Percentiles rank a stretch among this genome's conserved stretches.
Evolutionary conservation across 2,329 filamentous ascomycete species (phyloP).

Genomic region (Calonectria naviculata): DNA sequence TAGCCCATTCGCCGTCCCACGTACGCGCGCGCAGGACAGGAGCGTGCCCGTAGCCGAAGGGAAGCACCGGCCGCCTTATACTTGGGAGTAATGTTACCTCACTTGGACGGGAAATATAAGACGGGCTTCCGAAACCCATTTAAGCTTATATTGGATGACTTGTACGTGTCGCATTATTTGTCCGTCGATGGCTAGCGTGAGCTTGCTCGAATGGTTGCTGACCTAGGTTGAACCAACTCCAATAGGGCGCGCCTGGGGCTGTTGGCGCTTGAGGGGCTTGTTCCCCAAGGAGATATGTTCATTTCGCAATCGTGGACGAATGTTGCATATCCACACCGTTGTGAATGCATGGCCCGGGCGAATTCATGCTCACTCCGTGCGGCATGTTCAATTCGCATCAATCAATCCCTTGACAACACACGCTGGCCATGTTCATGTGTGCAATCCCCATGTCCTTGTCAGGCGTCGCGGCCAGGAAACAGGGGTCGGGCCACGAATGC

Average conservation of each 20-base stretch:
- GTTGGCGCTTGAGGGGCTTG: background rate
- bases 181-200: background rate
- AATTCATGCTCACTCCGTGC: background rate
- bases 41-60: constrained; percentile 31
- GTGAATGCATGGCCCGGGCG: background rate
- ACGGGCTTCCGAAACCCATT: constrained; percentile 23
- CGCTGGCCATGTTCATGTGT: background rate
- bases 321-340: background rate
- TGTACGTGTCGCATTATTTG: constrained; percentile 22
- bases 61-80: background rate
- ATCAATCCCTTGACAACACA: background rate
- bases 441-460: constrained; percentile 3
- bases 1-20: constrained; percentile 27
- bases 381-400: background rate
- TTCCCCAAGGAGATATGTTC: background rate
- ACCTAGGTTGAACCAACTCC: background rate
- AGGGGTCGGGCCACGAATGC: background rate
- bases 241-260: no score
- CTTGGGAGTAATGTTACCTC: constrained; percentile 18
- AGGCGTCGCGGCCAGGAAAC: background rate
- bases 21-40: background rate
- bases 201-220: background rate
- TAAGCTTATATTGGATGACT: constrained; percentile 41
- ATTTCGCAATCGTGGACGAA: background rate
- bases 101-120: constrained; percentile 22